phyloP scores from a whole-genome alignment of 1,284 basidiomycete genomes.

The Mrakiaceae sp. region DNA sequence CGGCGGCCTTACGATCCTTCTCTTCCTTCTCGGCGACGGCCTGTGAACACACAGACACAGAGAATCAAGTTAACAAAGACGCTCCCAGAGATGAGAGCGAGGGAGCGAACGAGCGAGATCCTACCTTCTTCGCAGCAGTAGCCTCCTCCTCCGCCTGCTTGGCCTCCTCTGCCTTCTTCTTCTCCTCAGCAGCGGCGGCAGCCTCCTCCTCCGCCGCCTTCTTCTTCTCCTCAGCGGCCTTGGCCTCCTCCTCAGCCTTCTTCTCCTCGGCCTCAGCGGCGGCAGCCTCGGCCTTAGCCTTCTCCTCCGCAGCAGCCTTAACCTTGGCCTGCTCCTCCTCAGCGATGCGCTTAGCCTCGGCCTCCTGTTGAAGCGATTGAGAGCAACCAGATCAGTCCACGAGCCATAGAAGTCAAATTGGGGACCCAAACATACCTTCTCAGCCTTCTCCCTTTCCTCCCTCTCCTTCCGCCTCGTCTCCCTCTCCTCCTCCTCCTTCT shows the following conservation, averaged over 20 bases:
- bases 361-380: constrained; percentile 30
- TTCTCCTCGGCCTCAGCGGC: constrained; percentile 1
- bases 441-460: constrained; percentile 39
- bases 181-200: background rate
- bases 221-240: constrained; percentile 9
- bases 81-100: too few relatives aligned
- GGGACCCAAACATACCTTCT: constrained; percentile 23
- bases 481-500: constrained; percentile 43
- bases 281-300: constrained; percentile 6
- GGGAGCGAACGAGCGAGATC: background rate
- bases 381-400: background rate
- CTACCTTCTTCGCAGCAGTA: constrained; percentile 6
- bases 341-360: constrained; percentile 40
- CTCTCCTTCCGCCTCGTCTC: constrained; percentile 38
- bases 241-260: constrained; percentile 5
- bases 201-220: constrained; percentile 8
- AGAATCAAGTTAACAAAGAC: background rate
- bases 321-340: constrained; percentile 39
- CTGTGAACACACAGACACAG: background rate
- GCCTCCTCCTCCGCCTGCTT: constrained; percentile 8
- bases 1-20: constrained; percentile 25
- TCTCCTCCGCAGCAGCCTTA: constrained; percentile 18
- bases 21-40: constrained; percentile 23
- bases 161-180: constrained; percentile 10
- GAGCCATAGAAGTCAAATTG: background rate